A percentile compares a stretch with the other conserved stretches of the same genome.
phyloP scores from a whole-genome alignment of 441 rosid species.

The Gossypium schwendimanii region DNA sequence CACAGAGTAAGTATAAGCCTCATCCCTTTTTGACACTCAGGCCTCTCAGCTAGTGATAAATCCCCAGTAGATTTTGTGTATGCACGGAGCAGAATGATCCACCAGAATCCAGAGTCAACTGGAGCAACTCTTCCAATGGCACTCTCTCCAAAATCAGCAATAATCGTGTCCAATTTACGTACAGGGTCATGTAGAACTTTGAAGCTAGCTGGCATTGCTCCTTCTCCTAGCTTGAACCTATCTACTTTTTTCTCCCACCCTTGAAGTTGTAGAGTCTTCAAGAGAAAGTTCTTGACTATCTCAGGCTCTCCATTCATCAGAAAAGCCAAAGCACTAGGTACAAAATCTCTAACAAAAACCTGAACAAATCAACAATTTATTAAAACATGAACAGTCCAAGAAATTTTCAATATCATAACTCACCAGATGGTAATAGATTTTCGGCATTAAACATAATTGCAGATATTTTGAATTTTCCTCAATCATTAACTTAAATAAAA shows the following conservation, averaged over 20 bases:
- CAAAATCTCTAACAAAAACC: conserved; percentile 91
- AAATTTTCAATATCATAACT: not conserved
- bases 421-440: not conserved
- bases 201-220: conserved; percentile 95
- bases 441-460: not conserved
- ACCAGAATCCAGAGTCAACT: conserved; percentile 97
- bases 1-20: conserved; percentile 67
- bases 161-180: conserved; percentile 56
- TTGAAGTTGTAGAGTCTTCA: conserved; percentile 83
- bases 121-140: conserved; percentile 98
- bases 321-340: conserved; percentile 90
- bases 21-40: conserved; percentile 89
- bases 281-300: conserved; percentile 78
- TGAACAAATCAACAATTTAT: conserved; percentile 19
- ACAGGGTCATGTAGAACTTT: conserved; percentile 84
- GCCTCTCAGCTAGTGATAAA: conserved; percentile 67
- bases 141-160: conserved; percentile 92
- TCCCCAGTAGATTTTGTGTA: conserved; percentile 94
- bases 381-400: not conserved
- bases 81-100: conserved; percentile 95
- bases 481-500: not conserved
- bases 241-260: conserved; percentile 87
- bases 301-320: conserved; percentile 96
- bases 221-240: conserved; percentile 85
- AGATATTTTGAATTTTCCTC: not conserved